phyloP scores from a whole-genome alignment of 1,139 yeast genomes.

The Debaryomyces nepalensis region DNA sequence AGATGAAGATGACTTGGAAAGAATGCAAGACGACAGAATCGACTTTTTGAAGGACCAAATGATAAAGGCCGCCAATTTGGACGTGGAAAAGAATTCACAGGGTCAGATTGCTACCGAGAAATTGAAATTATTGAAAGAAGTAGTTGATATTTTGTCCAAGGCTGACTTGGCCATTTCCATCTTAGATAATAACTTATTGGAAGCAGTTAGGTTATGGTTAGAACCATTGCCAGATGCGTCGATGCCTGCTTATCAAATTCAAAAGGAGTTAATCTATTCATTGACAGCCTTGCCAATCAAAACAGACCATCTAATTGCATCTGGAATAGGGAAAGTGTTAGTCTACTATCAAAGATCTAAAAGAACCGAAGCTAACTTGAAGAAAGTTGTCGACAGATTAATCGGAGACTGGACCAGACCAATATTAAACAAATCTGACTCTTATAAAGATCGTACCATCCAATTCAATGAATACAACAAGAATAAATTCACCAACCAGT shows the following conservation, averaged over 20 bases:
- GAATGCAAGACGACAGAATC: constrained; percentile 92
- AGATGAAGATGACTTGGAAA: constrained; percentile 91
- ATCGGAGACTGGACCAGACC: constrained; percentile 99
- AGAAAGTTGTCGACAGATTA: constrained; percentile 85
- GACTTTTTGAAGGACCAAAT: constrained; percentile 81
- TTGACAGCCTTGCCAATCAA: constrained; percentile 84
- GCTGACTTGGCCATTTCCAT: constrained; percentile 90
- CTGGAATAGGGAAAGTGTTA: constrained; percentile 92
- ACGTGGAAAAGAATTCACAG: constrained; percentile 79
- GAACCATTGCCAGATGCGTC: constrained; percentile 99
- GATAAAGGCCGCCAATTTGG: constrained; percentile 92
- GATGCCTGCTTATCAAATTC: constrained; percentile 94
- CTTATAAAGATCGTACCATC: constrained; percentile 86
- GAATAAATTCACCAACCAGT: constrained; percentile 53
- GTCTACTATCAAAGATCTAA: constrained; percentile 92
- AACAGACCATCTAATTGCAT: constrained; percentile 92
- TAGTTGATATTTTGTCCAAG: constrained; percentile 73
- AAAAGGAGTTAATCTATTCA: constrained; percentile 79
- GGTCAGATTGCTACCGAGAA: constrained; percentile 87
- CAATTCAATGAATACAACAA: constrained; percentile 74
- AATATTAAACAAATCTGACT: constrained; percentile 92
- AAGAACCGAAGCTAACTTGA: constrained; percentile 84
- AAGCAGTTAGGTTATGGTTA: constrained; percentile 94
- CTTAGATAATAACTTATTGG: constrained; percentile 89
- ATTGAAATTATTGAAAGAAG: constrained; percentile 79